Evolutionary conservation across 78 protist genomes (phyloP).

Genomic region (Monocercomonoides exilis): DNA sequence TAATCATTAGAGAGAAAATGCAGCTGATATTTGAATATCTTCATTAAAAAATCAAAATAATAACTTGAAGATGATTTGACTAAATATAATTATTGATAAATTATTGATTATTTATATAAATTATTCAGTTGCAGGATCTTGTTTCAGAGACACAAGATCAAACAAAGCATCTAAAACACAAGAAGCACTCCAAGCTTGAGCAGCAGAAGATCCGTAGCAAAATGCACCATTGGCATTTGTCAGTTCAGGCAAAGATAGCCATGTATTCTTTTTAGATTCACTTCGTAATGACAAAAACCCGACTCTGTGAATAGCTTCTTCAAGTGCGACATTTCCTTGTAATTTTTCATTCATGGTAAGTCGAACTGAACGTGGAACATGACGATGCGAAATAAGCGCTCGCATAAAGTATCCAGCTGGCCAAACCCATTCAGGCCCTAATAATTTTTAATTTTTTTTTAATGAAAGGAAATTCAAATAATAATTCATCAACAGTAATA

Average conservation of each 20-base stretch:
- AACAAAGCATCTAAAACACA: neutral
- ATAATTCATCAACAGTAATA: conserved; percentile 2
- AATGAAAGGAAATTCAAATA: neutral
- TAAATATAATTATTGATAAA: no score
- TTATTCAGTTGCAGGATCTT: no score
- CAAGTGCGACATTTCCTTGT: neutral
- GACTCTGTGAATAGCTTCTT: neutral
- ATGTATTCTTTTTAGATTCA: conserved; percentile 21
- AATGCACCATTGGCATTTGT: conserved; percentile 57
- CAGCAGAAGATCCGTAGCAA: neutral
- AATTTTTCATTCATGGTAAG: neutral
- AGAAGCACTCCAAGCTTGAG: conserved; percentile 13
- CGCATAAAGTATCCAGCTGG: conserved; percentile 46
- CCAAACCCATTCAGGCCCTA: conserved; percentile 71
- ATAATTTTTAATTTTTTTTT: neutral
- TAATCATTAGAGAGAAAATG: no score
- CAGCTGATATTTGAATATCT: no score
- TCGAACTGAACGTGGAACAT: conserved; percentile 2
- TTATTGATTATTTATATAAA: no score
- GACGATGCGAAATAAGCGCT: conserved; percentile 11
- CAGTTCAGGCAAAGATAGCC: conserved; percentile 70
- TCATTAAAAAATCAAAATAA: no score
- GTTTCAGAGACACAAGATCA: neutral
- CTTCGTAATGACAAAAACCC: conserved; percentile 13
- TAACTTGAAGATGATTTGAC: no score